Base-by-base conservation (phyloP, 2,329 filamentous ascomycete genomes). In the Colletotrichum karsti region DNA sequence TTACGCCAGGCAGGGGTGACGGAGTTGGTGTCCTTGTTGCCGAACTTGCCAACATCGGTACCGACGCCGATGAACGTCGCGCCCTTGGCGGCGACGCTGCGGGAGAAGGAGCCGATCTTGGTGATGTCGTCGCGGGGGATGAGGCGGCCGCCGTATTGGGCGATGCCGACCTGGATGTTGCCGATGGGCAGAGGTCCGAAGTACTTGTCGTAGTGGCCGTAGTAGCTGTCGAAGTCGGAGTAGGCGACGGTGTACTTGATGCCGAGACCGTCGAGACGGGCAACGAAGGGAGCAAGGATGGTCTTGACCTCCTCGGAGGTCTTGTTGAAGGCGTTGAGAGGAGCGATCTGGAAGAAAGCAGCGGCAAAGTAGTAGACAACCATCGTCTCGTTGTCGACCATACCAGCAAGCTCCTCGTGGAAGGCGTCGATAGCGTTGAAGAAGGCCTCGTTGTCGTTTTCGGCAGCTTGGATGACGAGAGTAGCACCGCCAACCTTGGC, bases 381-480 rank as follows among this genome's bases (percentile, higher is more conserved):
- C 78, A 83, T 85, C n/a, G 80, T 78, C 6, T 87, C 87, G 1
- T 80, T 77, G 63, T 87, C 85, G 13, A 86, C 79, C 63, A 87
- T 81, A 2, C 73, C 76, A 1, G 85, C 81, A 0, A 88, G 78
- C 51, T 74, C 69, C 26, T 74, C 18, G 72, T 74, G 42, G 60
- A 78, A 77, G 4, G 74, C 74, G 10, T 76, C 71, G 22, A 77
- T 72, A 28, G 74, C 77, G 8, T 74, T 64, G 73, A 77, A 80
- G 68, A 79, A 76, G 33, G 77, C 77, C 7, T 74, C 73, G 24
- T 72, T 71, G n/a, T 61, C 42, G 33, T 63, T 71, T 10, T 77
- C 73, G 26, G 77, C 73, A 2, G 73, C 74, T 44, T 73, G 72
- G 44, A 76, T 79, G 22, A 51, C 72, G 10, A 77, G 80, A 35